phyloP scores from a whole-genome alignment of 306 rosid genomes.

The Datisca glomerata region DNA sequence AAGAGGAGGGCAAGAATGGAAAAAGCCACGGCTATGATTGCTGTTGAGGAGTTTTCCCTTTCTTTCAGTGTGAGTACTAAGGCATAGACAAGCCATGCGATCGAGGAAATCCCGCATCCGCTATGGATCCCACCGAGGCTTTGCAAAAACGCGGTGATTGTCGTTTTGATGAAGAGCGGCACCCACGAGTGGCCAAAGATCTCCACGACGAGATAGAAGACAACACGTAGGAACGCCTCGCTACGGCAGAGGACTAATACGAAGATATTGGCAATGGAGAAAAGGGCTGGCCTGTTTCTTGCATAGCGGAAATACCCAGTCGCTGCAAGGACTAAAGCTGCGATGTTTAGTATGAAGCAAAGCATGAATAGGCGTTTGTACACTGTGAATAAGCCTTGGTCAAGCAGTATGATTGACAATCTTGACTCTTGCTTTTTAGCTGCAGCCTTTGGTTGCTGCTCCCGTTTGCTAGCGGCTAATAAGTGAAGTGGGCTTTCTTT shows the following conservation, averaged over 20 bases:
- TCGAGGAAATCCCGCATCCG: conserved; percentile 57
- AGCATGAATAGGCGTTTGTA: conserved; percentile 39
- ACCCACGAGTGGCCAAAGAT: conserved; percentile 36
- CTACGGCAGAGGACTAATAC: conserved; percentile 48
- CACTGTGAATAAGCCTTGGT: conserved; percentile 52
- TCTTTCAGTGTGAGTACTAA: conserved; percentile 25
- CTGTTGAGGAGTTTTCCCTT: conserved; percentile 25
- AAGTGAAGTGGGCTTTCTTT: conserved; percentile 9
- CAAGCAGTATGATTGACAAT: conserved; percentile 40
- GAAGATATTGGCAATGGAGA: conserved; percentile 52
- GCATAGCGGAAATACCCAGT: conserved; percentile 33
- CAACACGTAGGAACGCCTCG: conserved; percentile 31
- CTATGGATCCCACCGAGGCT: conserved; percentile 70
- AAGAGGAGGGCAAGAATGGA: conserved; percentile 42
- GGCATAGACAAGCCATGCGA: conserved; percentile 54
- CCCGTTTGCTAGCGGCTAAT: conserved; percentile 11
- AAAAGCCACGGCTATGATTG: conserved; percentile 29
- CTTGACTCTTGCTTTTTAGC: conserved; percentile 19
- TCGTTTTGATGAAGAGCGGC: conserved; percentile 35
- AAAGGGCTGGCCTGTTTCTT: conserved; percentile 27
- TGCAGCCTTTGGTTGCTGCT: conserved; percentile 13
- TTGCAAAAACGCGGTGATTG: conserved; percentile 55
- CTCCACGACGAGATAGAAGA: conserved; percentile 39
- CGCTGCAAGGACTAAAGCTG: conserved; percentile 37
- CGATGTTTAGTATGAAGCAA: conserved; percentile 31